Evolutionary conservation across 805 yeast genomes (phyloP).

Genomic region (Kluyveromyces nonfermentans): DNA sequence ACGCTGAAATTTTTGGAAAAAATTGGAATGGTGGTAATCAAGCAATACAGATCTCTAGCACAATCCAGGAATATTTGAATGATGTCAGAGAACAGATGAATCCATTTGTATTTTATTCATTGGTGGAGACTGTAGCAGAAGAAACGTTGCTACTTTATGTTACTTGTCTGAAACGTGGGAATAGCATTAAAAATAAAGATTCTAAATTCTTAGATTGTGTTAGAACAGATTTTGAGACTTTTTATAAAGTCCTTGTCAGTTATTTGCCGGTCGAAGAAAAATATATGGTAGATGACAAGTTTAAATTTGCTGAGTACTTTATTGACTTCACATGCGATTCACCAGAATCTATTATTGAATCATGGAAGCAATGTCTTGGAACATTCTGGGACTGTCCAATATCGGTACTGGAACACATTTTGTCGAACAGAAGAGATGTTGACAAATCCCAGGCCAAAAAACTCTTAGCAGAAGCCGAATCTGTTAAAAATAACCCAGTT

Average conservation of each 20-base stretch:
- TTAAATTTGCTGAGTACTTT: slow-evolving; percentile 52
- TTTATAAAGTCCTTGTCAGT: slow-evolving; percentile 44
- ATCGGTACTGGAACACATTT: slow-evolving; percentile 55
- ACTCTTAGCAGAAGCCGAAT: slow-evolving; percentile 13
- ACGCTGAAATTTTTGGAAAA: slow-evolving; percentile 53
- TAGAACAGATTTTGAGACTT: slow-evolving; percentile 49
- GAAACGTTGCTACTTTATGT: slow-evolving; percentile 43
- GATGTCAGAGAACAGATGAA: slow-evolving; percentile 51
- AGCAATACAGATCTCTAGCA: slow-evolving; percentile 56
- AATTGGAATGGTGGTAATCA: slow-evolving; percentile 57
- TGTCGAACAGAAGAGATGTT: slow-evolving; percentile 36
- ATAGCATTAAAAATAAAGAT: slow-evolving; percentile 35
- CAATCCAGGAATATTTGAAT: slow-evolving; percentile 62
- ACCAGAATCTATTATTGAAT: slow-evolving; percentile 38
- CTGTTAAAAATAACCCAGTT: slow-evolving; percentile 13
- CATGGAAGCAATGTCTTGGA: slow-evolving; percentile 53
- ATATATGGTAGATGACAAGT: slow-evolving; percentile 37
- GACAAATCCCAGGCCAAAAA: slow-evolving; percentile 24
- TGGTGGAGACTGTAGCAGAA: slow-evolving; percentile 45
- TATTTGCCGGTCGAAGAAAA: slow-evolving; percentile 31
- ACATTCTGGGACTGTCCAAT: slow-evolving; percentile 73
- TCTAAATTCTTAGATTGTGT: slow-evolving; percentile 41
- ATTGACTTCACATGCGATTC: slow-evolving; percentile 45
- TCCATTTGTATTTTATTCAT: slow-evolving; percentile 43
- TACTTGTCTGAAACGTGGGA: slow-evolving; percentile 35